Percentiles rank a stretch among this genome's conserved stretches.
Evolutionary conservation across 2,329 filamentous ascomycete genomes (phyloP).

Genomic region (Raffaelea arxii): DNA sequence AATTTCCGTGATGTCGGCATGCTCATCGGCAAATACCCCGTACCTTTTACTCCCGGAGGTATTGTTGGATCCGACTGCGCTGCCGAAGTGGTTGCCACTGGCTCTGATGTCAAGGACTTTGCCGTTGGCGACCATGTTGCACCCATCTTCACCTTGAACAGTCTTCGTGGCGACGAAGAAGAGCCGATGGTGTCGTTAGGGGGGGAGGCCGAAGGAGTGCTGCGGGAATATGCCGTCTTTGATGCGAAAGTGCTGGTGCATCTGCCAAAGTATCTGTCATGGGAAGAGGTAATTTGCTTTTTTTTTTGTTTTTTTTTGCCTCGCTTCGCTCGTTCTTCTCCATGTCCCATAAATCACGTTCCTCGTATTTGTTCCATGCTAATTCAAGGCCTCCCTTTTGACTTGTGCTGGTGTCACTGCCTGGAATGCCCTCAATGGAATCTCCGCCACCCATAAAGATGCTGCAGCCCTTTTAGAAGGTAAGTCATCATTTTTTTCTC

Average conservation of each 20-base stretch:
- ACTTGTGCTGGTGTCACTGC: constrained; percentile 15
- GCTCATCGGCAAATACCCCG: constrained; percentile 16
- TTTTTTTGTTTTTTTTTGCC: too few species aligned
- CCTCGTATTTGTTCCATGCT: background rate
- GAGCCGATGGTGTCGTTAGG: constrained; percentile 6
- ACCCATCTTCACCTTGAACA: constrained; percentile 8
- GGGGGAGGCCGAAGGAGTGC: constrained; percentile 13
- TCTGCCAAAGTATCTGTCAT: constrained; percentile 14
- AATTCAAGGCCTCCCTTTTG: constrained; percentile 11
- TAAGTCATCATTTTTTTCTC: background rate
- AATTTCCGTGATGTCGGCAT: constrained; percentile 19
- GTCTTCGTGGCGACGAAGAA: constrained; percentile 7
- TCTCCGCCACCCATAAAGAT: background rate
- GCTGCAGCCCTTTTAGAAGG: background rate
- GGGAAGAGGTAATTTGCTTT: constrained; percentile 14
- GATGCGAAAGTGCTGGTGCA: constrained; percentile 12
- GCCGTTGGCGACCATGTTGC: constrained; percentile 15
- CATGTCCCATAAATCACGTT: too few species aligned
- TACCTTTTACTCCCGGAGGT: constrained; percentile 7
- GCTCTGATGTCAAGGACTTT: constrained; percentile 13
- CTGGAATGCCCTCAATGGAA: constrained; percentile 14
- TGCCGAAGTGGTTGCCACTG: constrained; percentile 16
- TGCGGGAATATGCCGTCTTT: constrained; percentile 16
- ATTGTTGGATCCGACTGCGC: constrained; percentile 14
- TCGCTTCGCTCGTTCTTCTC: too few species aligned